Conservation (phyloP, 129 eudicot species). For the Helianthus annuus region HanXRQr2.0-SUNRISE NC_035446.2:43551483-43551982, state of each 20-base stretch:
- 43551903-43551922: not conserved
- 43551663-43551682: conserved; percentile 92
- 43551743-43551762: conserved; percentile 4
- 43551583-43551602: not conserved
- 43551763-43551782: conserved; percentile 12
- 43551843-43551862: conserved; percentile 67
- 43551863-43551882: conserved; percentile 11
- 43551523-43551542: not conserved
- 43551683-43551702: conserved; percentile 99
- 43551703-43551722: conserved; percentile 21
- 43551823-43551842: conserved; percentile 99
- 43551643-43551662: conserved; percentile 76
- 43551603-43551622: not conserved
- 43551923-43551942: conserved; percentile 47
- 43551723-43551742: not conserved
- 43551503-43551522: not conserved
- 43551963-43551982: conserved; percentile 92
- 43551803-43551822: conserved; percentile 78
- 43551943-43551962: conserved; percentile 76
- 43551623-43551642: not conserved
- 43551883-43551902: conserved; percentile 1
- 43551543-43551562: not conserved
- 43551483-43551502: not conserved
- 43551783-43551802: conserved; percentile 72
- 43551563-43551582: not conserved